Evolutionary conservation across 2,329 filamentous ascomycete genomes (phyloP), one percentile per base, ranked within the genome.

Genomic region (Diplodia mutila): DNA sequence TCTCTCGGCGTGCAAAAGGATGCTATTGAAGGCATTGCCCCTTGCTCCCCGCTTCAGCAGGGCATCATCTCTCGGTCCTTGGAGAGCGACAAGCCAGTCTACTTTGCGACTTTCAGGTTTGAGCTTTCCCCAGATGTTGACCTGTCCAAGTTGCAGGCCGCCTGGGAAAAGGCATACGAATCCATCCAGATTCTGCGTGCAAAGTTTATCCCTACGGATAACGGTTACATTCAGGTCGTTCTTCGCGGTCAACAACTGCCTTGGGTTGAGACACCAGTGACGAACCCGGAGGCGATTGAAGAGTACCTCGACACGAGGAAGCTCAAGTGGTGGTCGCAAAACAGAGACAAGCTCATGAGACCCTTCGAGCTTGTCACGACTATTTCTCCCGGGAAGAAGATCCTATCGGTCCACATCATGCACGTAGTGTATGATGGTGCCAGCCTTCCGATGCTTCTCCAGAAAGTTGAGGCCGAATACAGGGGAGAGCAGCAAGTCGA

Each of bases 361-460:
- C 89, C 89, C 0, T 75, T 90, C 4, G 82, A 88, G 65, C 69
- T 88, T 1, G 74, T 85, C 1, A 66, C 85, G 0, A 69, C 87
- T 6, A 72, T 71, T 29, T 74, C 74, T 11, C 69, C 75, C 5
- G 66, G 69, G 1, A 70, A 70, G 16, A 73, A 73, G 7, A 70
- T 83, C 0, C 78, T 97, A 37, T 78, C 84, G 2, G 73, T 97
- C 2, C 85, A 90, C 54, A 89, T 96, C 0, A 97, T 97, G 78
- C 94, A 97, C 75, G 93, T 87, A 0, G 77, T 97, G 0, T 97
- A 97, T 72, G 94, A 97, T 77, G 94, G 93, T 1, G 90, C 86
- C 70, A 94, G 93, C 69, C 85, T 97, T 48, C 84, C 85, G 1
- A 76, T 92, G 27, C 83, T 97, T 48, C 83, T 97, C 23, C 75